phyloP scores from a whole-genome alignment of 106 monocot species.

The Phalaenopsis aphrodite region DNA sequence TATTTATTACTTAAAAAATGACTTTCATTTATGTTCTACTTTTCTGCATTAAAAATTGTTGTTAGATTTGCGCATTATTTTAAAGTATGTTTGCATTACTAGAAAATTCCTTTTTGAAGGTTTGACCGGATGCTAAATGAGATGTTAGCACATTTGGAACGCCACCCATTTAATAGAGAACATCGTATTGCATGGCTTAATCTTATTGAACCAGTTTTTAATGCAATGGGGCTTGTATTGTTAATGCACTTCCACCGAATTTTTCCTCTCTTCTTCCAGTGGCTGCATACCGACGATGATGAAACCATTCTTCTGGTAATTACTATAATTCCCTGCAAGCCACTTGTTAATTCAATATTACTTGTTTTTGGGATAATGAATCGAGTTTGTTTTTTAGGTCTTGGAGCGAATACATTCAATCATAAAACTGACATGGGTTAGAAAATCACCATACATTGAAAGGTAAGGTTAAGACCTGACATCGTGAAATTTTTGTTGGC shows the following conservation, averaged over 20 bases:
- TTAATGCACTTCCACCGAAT: slow-evolving; percentile 77
- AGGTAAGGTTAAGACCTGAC: slow-evolving; percentile 34
- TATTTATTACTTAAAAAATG: neutral
- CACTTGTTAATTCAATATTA: neutral
- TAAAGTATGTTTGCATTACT: neutral
- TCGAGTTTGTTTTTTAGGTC: slow-evolving; percentile 33
- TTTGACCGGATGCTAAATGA: slow-evolving; percentile 72
- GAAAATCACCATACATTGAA: slow-evolving; percentile 64
- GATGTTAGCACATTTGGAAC: slow-evolving; percentile 92
- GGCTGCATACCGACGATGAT: slow-evolving; percentile 93
- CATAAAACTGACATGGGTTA: slow-evolving; percentile 77
- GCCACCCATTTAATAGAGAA: slow-evolving; percentile 67
- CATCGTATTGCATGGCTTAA: slow-evolving; percentile 75
- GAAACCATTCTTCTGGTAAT: slow-evolving; percentile 70
- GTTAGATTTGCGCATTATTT: neutral
- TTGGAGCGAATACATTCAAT: slow-evolving; percentile 54
- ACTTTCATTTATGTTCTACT: neutral
- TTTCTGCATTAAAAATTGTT: neutral
- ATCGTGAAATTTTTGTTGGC: neutral
- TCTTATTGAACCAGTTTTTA: slow-evolving; percentile 67
- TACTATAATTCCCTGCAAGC: neutral
- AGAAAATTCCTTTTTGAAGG: slow-evolving; percentile 26
- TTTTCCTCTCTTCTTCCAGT: slow-evolving; percentile 81
- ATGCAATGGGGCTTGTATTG: slow-evolving; percentile 80
- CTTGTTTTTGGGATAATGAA: neutral